These are phyloP conservation scores for Penicillium cosmopolitanum DNA, from an alignment of 495 filamentous ascomycete genomes.

Conservation along the genomic window DNA sequence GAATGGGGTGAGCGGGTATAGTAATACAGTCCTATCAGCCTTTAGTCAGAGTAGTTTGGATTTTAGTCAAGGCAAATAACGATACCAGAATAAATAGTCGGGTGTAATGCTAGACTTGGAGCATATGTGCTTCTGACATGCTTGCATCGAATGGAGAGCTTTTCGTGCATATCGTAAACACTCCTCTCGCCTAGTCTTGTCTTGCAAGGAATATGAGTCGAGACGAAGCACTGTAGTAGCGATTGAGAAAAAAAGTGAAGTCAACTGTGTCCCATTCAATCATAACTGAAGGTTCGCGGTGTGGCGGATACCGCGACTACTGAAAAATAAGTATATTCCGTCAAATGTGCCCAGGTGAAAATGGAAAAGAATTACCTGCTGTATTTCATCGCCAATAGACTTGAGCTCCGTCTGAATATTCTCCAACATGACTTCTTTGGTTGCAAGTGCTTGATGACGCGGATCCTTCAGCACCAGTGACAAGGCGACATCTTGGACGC, in stretches of 20 bases:
- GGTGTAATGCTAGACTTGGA: neutral
- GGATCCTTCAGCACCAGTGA: neutral
- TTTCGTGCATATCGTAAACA: constrained; percentile 1
- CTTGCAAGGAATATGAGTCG: neutral
- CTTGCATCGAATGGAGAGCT: constrained; percentile 1
- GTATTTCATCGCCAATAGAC: constrained; percentile 1
- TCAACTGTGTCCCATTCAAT: constrained; percentile 2
- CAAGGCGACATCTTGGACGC: constrained; percentile 1
- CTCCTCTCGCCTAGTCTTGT: neutral
- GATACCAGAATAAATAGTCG: constrained; percentile 1
- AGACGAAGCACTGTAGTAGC: constrained; percentile 1
- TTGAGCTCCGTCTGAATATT: neutral
- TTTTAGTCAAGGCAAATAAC: neutral
- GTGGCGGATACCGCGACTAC: neutral
- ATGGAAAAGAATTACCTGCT: neutral
- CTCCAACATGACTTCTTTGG: neutral
- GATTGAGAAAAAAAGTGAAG: neutral
- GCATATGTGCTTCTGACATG: constrained; percentile 1
- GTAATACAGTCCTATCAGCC: neutral
- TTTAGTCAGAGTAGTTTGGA: neutral
- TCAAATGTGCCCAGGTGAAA: neutral
- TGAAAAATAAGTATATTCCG: neutral
- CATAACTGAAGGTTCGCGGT: neutral
- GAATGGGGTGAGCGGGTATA: neutral
- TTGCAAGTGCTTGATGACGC: neutral